Evolutionary conservation across 345 rosid species (phyloP).

Genomic region (Eucalyptus regnans): DNA sequence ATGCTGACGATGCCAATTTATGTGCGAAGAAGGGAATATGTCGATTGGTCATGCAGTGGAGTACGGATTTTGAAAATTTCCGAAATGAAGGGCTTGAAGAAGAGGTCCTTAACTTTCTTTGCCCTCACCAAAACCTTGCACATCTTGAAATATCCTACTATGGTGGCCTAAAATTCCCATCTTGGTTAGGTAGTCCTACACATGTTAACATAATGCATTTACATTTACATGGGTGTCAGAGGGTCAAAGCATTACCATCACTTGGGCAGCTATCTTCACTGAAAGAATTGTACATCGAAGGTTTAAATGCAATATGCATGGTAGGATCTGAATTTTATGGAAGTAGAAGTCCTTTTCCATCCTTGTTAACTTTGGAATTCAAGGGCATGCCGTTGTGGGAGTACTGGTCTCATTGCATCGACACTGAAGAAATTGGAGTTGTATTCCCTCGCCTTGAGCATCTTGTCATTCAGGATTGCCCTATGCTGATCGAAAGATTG

Average conservation of each 20-base stretch:
- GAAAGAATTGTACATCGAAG: background rate
- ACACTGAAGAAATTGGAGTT: background rate
- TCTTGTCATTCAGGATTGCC: background rate
- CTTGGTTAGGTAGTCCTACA: rapidly evolving
- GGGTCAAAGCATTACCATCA: background rate
- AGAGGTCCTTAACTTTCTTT: background rate
- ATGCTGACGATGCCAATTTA: background rate
- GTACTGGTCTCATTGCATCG: background rate
- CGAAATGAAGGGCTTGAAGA: rapidly evolving
- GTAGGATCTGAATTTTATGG: background rate
- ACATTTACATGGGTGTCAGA: rapidly evolving
- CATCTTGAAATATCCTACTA: rapidly evolving
- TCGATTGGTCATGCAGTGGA: rapidly evolving
- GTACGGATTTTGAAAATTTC: too few relatives aligned
- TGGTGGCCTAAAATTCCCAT: background rate
- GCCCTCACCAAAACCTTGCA: background rate
- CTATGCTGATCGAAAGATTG: background rate
- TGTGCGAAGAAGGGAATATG: rapidly evolving
- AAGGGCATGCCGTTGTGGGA: background rate
- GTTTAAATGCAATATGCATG: too few relatives aligned
- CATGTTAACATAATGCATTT: rapidly evolving
- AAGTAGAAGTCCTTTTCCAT: background rate
- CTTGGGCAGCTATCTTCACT: rapidly evolving
- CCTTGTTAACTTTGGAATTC: background rate
- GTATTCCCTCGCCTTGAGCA: background rate